phyloP scores from a whole-genome alignment of 2,329 filamentous ascomycete genomes.

The Proliferodiscus dingleyae region DNA sequence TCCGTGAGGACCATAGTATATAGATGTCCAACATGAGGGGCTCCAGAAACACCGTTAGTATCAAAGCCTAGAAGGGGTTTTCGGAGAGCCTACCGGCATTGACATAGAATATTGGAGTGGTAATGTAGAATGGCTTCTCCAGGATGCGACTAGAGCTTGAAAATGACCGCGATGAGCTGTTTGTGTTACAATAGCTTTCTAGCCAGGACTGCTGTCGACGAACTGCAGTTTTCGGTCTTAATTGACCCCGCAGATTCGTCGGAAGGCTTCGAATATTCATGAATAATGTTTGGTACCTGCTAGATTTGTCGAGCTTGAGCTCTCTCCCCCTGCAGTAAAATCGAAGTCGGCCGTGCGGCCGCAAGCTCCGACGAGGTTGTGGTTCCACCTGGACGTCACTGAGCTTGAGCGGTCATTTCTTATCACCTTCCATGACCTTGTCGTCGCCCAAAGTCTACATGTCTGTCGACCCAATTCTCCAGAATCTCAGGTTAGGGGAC shows the following conservation, averaged over 20 bases:
- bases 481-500: not conserved
- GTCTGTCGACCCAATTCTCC: no score
- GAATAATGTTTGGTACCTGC: slow-evolving; percentile 1
- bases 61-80: not conserved
- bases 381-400: no score
- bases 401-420: no score
- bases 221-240: slow-evolving; percentile 7
- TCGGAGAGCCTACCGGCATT: slow-evolving; percentile 64
- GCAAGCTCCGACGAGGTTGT: slow-evolving; percentile 1
- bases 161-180: slow-evolving; percentile 6
- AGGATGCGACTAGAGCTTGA: slow-evolving; percentile 15
- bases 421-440: not conserved
- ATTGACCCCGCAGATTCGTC: slow-evolving; percentile 15
- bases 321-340: no score
- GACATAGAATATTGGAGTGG: slow-evolving; percentile 97
- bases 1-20: slow-evolving; percentile 91
- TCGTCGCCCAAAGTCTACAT: not conserved
- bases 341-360: slow-evolving; percentile 10
- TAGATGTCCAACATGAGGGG: slow-evolving; percentile 90
- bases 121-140: slow-evolving; percentile 87
- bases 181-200: slow-evolving; percentile 22
- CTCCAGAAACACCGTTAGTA: slow-evolving; percentile 40
- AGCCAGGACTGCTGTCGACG: slow-evolving; percentile 18
- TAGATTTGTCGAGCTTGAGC: not conserved
- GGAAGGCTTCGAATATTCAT: slow-evolving; percentile 21